Base-by-base conservation (phyloP, 208 protist genomes). In the Trypanosoma boissoni region DNA sequence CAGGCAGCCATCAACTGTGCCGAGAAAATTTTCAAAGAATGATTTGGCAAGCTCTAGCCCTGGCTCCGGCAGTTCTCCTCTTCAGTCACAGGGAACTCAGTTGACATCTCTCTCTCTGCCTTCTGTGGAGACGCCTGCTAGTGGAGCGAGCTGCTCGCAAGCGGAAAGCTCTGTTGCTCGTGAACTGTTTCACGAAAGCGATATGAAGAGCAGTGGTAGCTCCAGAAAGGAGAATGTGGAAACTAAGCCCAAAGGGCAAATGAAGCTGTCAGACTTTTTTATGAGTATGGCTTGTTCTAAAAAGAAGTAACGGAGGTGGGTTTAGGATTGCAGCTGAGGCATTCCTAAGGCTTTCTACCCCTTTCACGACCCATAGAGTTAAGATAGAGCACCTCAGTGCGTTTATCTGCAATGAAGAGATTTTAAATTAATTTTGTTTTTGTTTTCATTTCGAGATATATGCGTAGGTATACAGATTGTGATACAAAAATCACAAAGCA, bases 211-310 rank as follows among this genome's bases (percentile, higher is more conserved):
- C 0, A 1, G 20, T 23, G 31, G 27, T n/a, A 29, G 20, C 3
- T 3, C 44, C 14, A 20, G 20, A 21, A 2, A 6, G 2, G 31
- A 41, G 10, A 42, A 12, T 20, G 44, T 6, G n/a, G 53, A 31
- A 18, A 31, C 46, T 9, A 14, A 28, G 16, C 43, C 63, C 1
- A 64, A 75, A 51, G 23, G 57, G n/a, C 87, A 94, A 60, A 86
- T 82, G 77, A 91, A 83, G 44, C 51, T 94, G 27, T 86, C 83
- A 0, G 83, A 94, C 57, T 94, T 94, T 57, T 94, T 94, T 48
- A 57, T 72, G 21, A 87, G 83, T 42, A 90, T 94, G 87, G 74
- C 80, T 16, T 94, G 83, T 69, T 80, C 80, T 32, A 74, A 58
- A 46, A 62, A 70, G 31, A 56, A 52, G 43, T 16, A 48, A 32